Conservation (phyloP, 163 green algal genomes). For the Volvox carteri region DNA sequence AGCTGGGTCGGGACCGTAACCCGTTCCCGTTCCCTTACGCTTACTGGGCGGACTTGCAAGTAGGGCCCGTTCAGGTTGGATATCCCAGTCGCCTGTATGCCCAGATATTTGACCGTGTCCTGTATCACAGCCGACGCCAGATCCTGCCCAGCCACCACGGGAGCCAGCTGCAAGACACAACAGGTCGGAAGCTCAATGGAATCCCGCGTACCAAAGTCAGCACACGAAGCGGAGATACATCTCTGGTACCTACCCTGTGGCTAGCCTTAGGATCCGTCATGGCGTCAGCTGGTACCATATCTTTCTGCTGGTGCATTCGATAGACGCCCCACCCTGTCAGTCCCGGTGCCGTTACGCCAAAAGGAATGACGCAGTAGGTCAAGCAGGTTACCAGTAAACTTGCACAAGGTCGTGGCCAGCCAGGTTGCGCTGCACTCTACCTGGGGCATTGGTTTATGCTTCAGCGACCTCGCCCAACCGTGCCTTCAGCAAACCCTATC, state of each 20-base stretch:
- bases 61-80: slow-evolving; percentile 26
- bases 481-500: not conserved
- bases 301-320: slow-evolving; percentile 34
- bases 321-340: not conserved
- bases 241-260: slow-evolving; percentile 21
- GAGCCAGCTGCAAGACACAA: slow-evolving; percentile 13
- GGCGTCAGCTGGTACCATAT: slow-evolving; percentile 16
- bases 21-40: too few relatives aligned
- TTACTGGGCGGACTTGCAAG: slow-evolving; percentile 33
- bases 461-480: not conserved
- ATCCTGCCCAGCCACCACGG: slow-evolving; percentile 14
- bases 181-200: too few relatives aligned
- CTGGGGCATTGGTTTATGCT: slow-evolving; percentile 8
- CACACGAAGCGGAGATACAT: too few relatives aligned
- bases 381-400: too few relatives aligned
- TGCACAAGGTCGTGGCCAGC: too few relatives aligned
- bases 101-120: slow-evolving; percentile 47
- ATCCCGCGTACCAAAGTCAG: too few relatives aligned
- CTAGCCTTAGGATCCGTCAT: not conserved
- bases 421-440: not conserved
- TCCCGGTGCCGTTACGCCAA: too few relatives aligned
- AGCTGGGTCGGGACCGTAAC: too few relatives aligned
- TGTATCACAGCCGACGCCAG: slow-evolving; percentile 35
- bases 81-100: slow-evolving; percentile 23
- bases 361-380: too few relatives aligned